Conservation (phyloP, 2,329 filamentous ascomycete species). For the Penicillium sclerotiorum region DNA sequence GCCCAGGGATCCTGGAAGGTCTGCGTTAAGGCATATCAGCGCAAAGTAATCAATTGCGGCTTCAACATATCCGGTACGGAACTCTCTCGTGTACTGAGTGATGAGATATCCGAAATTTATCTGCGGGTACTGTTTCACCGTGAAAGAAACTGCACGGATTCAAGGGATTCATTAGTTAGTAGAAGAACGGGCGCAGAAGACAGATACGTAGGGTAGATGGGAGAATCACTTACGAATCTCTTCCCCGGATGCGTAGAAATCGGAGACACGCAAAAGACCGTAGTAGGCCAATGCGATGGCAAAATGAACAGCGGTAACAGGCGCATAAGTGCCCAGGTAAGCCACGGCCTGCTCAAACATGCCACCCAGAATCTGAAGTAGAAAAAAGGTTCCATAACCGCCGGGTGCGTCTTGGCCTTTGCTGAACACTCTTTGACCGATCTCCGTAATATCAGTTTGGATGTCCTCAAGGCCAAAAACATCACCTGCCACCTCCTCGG, state of each 20-base stretch:
- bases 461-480: constrained; percentile 68
- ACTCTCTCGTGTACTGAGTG: constrained; percentile 93
- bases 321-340: constrained; percentile 88
- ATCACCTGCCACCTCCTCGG: constrained; percentile 64
- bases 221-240: constrained; percentile 58
- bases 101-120: constrained; percentile 94
- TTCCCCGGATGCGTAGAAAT: constrained; percentile 73
- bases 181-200: background rate
- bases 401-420: constrained; percentile 77
- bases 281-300: constrained; percentile 88
- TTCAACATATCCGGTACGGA: constrained; percentile 85
- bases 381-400: constrained; percentile 88
- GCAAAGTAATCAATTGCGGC: constrained; percentile 92
- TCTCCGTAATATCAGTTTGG: constrained; percentile 79
- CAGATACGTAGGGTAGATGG: background rate
- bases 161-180: constrained; percentile 7
- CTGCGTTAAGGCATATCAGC: constrained; percentile 87
- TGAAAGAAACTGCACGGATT: constrained; percentile 53
- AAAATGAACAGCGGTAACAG: constrained; percentile 93
- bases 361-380: constrained; percentile 84
- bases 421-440: constrained; percentile 87
- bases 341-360: constrained; percentile 93
- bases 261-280: constrained; percentile 82
- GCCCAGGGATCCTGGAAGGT: constrained; percentile 73
- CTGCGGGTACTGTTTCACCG: constrained; percentile 63